Base-by-base conservation (phyloP, 352 stramenopile genomes). In the Peronospora tabacina region DNA sequence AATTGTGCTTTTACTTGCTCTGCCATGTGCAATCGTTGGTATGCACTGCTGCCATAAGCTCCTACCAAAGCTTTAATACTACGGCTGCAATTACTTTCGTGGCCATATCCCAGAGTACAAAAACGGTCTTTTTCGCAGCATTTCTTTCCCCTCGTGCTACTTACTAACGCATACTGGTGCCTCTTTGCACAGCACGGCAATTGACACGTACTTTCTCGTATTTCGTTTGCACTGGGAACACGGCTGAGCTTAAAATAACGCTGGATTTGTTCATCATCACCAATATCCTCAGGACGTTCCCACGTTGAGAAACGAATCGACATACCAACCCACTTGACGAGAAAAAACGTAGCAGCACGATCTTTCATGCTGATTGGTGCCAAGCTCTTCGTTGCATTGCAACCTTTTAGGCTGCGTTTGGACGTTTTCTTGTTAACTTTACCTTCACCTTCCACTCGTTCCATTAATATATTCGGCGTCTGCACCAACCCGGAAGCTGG, bases 241-340 rank as follows among this genome's bases (percentile, higher is more conserved):
- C 82, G 82, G 28, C 77, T 92, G 38, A 90, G 83, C 58, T 91
- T 92, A 67, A 93, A 92, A 51, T 95, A 95, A 5, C 84, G 69
- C 52, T 93, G 81, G 36, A 95, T 90, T 34, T 93, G 80, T 39
- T 90, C 82, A 53, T 93, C 82, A 17, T 93, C 84, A 15, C 84
- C 82, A 52, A 95, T 95, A 52, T 95, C 84, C 53, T 95, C 79
- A 0, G 82, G 75, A 3, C 80, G 77, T 46, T 95, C 84, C 84
- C 84, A 95, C 16, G 84, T 95, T 30, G 82, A 92, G 39, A 82
- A 92, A 38, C 82, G 72, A 44, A 93, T 80, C 9, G 84, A 93
- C 19, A 93, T 49, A 13, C 80, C 82, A 26, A 91, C 59, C 84
- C 84, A 95, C 60, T 95, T 91, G 24, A 95, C 82, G 12, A 95